phyloP scores from a whole-genome alignment of 257 asterid species.

The Phtheirospermum japonicum region DNA sequence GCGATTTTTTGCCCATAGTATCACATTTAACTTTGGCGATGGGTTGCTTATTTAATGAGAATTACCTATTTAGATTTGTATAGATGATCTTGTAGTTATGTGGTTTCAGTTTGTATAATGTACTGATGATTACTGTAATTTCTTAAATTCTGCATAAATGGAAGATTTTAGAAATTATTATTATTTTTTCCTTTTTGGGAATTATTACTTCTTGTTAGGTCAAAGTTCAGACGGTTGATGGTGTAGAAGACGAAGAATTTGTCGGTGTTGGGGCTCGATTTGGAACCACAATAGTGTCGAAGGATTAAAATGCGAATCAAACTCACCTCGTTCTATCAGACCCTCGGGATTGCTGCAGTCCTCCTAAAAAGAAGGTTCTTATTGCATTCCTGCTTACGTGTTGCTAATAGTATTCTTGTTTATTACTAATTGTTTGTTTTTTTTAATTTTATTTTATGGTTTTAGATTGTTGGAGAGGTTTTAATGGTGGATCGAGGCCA shows the following conservation, averaged over 20 bases:
- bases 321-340: conserved; percentile 52
- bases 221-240: conserved; percentile 89
- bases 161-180: neutral
- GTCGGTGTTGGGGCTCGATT: conserved; percentile 98
- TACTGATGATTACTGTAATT: neutral
- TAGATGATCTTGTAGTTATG: neutral
- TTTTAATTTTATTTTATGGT: no score
- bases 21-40: neutral
- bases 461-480: no score
- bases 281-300: conserved; percentile 72
- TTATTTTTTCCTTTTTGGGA: neutral
- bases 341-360: conserved; percentile 75
- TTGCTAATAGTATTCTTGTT: no score
- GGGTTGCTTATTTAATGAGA: conserved; percentile 5
- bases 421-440: conserved; percentile 23
- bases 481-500: conserved; percentile 81
- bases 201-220: conserved; percentile 46
- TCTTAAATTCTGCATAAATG: neutral
- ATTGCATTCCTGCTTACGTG: no score
- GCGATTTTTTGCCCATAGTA: neutral
- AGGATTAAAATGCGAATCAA: conserved; percentile 83
- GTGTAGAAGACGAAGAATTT: conserved; percentile 55
- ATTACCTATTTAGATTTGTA: conserved; percentile 13
- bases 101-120: neutral
- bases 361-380: conserved; percentile 57